Percentiles rank a stretch among this genome's conserved stretches.
Evolutionary conservation across 1,284 basidiomycete species (phyloP).

Genomic region (Ustilago loliicola): DNA sequence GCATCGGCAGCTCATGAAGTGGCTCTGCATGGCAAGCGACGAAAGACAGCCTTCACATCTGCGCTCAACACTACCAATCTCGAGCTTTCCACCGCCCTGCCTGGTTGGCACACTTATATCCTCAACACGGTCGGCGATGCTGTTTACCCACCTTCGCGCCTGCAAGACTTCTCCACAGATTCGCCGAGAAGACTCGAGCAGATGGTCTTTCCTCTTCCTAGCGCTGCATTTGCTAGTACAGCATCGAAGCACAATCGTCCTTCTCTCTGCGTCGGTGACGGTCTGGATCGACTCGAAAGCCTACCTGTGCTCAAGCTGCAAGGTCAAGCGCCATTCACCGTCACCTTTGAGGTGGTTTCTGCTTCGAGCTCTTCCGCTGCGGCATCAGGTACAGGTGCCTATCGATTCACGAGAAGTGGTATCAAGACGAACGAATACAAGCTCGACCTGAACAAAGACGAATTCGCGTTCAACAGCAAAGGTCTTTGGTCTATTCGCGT

Average conservation of each 20-base stretch:
- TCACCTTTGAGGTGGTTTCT: conserved; percentile 78
- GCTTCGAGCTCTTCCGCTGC: conserved; percentile 71
- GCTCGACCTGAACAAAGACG: conserved; percentile 82
- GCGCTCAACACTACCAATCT: conserved; percentile 85
- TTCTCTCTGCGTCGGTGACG: conserved; percentile 75
- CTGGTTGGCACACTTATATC: conserved; percentile 88
- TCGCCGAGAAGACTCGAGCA: conserved; percentile 59
- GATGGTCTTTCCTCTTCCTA: conserved; percentile 59
- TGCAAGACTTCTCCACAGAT: conserved; percentile 75
- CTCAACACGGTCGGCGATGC: conserved; percentile 88
- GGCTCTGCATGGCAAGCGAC: conserved; percentile 44
- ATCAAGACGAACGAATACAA: conserved; percentile 79
- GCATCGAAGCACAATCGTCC: conserved; percentile 73
- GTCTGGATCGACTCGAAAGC: conserved; percentile 36
- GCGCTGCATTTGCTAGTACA: conserved; percentile 37
- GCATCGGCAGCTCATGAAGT: conserved; percentile 60
- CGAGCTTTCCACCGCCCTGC: conserved; percentile 82
- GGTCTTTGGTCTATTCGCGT: conserved; percentile 76
- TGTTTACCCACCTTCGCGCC: conserved; percentile 74
- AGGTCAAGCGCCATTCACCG: conserved; percentile 88
- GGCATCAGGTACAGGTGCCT: conserved; percentile 56
- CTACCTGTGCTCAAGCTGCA: conserved; percentile 72
- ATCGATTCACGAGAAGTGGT: conserved; percentile 75
- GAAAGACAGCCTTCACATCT: conserved; percentile 78
- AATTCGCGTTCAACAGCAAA: conserved; percentile 82